Evolutionary conservation across 768 basidiomycete species (phyloP), one percentile per base, ranked within the genome.

Genomic region (Lactarius tabidus): DNA sequence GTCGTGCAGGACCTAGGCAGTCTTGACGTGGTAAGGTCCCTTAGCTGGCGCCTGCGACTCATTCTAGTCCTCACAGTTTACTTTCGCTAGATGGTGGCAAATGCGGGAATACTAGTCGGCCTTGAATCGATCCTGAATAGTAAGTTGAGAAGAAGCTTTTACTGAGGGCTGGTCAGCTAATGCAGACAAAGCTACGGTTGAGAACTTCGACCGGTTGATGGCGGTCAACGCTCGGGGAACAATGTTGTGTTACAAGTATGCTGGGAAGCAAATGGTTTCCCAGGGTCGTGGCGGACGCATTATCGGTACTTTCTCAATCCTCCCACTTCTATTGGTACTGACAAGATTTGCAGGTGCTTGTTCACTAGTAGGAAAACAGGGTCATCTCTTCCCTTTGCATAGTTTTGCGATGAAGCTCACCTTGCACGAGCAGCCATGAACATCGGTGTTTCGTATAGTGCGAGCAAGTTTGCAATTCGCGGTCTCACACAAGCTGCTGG

Each of bases 231-330:
- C 53, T n/a, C 65, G 62, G 3, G 41, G 68, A 41, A 64, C 66
- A 35, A 66, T 72, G 64, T 52, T 70, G 12, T 72, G 71, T 53
- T 72, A 72, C 61, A 72, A 71, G 62, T 33, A 65, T 26, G 71
- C 71, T 1, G 71, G 63, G 26, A 68, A 68, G 51, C 71, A 71
- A 59, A 72, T 72, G 71, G 56, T 72, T 29, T 63, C 62, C 8
- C 70, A 70, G 66, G 62, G 66, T 7, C 51, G 39, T 35, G 68
- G 68, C 2, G 65, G 65, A 15, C 60, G 65, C 41, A 62, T 66
- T 33, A 62, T 66, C 1, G 65, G 60, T 66, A 23, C 18, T 5
- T 15, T 20, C 38, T 28, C 28, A 33, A 10, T 43, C 17, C 39
- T 8, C 33, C 1, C 6, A 23, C 4, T 0, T 12, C 20, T 10